Conservation (phyloP, 2,329 filamentous ascomycete species). For the Keithomyces neogunnii region DNA sequence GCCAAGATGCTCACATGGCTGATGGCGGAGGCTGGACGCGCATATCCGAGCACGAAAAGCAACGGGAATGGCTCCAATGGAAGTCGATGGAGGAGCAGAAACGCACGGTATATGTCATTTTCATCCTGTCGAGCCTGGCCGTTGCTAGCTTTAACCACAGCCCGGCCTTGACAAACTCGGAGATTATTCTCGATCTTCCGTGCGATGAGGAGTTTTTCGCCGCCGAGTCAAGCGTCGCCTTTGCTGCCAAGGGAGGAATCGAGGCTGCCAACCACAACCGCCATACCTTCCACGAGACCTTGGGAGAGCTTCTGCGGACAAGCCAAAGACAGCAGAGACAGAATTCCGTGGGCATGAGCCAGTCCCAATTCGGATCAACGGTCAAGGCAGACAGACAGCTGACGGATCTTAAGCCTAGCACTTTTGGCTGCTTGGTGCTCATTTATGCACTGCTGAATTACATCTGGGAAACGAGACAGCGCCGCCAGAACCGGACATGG, state of each 20-base stretch:
- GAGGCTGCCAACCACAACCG: conserved; percentile 60
- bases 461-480: conserved; percentile 93
- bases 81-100: conserved; percentile 84
- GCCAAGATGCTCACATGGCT: conserved; percentile 47
- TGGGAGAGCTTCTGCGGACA: conserved; percentile 72
- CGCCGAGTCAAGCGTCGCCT: conserved; percentile 74
- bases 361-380: conserved; percentile 1
- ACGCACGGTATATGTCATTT: conserved; percentile 84
- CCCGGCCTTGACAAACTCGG: conserved; percentile 86
- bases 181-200: conserved; percentile 80
- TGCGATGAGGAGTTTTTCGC: conserved; percentile 90
- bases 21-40: conserved; percentile 42
- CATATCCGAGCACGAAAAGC: conserved; percentile 42
- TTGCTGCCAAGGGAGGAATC: conserved; percentile 68
- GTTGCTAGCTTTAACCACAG: conserved; percentile 91
- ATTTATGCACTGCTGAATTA: conserved; percentile 97
- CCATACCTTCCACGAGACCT: conserved; percentile 71
- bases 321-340: conserved; percentile 58
- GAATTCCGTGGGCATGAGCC: conserved; percentile 18
- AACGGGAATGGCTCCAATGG: conserved; percentile 71
- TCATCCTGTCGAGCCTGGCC: conserved; percentile 81
- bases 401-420: conserved; percentile 70
- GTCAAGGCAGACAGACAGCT: conserved; percentile 35
- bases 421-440: conserved; percentile 82
- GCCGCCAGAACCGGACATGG: conserved; percentile 83